A percentile compares a stretch with the other conserved stretches of the same genome.
These are phyloP conservation scores for Barnettozyma vustinii DNA, from an alignment of 805 yeast genomes.

Conservation along the genomic window DNA sequence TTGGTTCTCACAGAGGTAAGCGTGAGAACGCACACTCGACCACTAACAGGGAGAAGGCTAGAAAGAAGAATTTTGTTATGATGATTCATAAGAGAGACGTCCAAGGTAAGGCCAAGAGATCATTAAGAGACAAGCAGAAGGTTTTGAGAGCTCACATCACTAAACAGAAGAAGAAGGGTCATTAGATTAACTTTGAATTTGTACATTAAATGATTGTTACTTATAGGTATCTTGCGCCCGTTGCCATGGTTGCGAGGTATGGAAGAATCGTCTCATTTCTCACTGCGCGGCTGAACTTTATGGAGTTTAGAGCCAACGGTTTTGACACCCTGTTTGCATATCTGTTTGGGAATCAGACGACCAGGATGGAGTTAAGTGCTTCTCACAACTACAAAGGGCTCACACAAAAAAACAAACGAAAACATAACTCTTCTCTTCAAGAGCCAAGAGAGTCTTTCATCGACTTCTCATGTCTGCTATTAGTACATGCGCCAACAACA, in stretches of 20 bases:
- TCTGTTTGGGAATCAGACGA: not conserved
- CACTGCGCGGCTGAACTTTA: not conserved
- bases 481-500: not conserved
- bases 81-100: constrained; percentile 93
- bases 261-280: not conserved
- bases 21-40: constrained; percentile 76
- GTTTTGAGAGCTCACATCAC: constrained; percentile 79
- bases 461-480: too few relatives aligned
- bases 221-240: not conserved
- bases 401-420: not conserved
- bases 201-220: constrained; percentile 6
- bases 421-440: constrained; percentile 1
- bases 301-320: not conserved
- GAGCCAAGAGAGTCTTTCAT: not conserved
- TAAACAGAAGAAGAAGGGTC: constrained; percentile 87
- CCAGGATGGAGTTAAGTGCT: not conserved
- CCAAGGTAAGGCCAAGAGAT: constrained; percentile 87
- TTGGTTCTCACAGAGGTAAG: constrained; percentile 83
- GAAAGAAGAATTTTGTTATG: constrained; percentile 99
- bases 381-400: not conserved
- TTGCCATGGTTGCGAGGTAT: not conserved
- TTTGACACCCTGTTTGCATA: not conserved
- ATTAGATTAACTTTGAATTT: constrained; percentile 25
- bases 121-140: constrained; percentile 86
- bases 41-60: constrained; percentile 91